Evolutionary conservation across 2,329 filamentous ascomycete genomes (phyloP), one percentile per base, ranked within the genome.

Genomic region (Cladosporium sp.): DNA sequence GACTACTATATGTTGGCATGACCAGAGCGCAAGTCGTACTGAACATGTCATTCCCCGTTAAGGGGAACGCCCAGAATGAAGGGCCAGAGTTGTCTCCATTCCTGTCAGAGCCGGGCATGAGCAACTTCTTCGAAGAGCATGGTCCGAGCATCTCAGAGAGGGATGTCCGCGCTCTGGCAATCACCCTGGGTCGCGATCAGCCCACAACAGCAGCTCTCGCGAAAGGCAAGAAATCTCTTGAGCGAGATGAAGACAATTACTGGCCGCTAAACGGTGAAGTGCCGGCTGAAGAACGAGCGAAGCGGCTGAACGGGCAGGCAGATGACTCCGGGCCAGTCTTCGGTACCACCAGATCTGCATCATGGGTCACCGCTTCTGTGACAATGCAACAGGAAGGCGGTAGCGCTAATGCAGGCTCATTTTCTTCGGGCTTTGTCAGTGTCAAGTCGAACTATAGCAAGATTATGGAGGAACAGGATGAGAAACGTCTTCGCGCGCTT

Each of bases 1-100:
- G 93, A 28, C 75, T 99, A 47, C 79, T 99, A 0, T 99, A 97
- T 68, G 94, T 99, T 14, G 93, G 92, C 28, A 97, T 99, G 92
- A 99, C 93, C 3, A 82, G 93, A 70, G 93, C 94, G 6, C 88
- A 97, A 71, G 87, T 85, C 0, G 75, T 97, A 30, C 77, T 99
- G 1, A 96, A 96, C 67, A 78, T 97, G 57, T 96, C 91, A 71
- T 90, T 85, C 64, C 90, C 92, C 0, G 73, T 87, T 38, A 86
- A 85, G 65, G 47, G 55, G 9, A 87, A 85, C 60, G 84, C 87
- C 7, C 82, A 84, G 58, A 72, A 76, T 25, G 82, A 86, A 64
- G 78, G 85, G 59, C 85, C 87, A 0, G 84, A 82, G 7, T 71
- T 93, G 15, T 94, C 90, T 0, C 80, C 82, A 0, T 97, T 96